A percentile compares a stretch with the other conserved stretches of the same genome.
Conservation (phyloP, 1,139 yeast species). For the Kodamaea anthophila region DNA sequence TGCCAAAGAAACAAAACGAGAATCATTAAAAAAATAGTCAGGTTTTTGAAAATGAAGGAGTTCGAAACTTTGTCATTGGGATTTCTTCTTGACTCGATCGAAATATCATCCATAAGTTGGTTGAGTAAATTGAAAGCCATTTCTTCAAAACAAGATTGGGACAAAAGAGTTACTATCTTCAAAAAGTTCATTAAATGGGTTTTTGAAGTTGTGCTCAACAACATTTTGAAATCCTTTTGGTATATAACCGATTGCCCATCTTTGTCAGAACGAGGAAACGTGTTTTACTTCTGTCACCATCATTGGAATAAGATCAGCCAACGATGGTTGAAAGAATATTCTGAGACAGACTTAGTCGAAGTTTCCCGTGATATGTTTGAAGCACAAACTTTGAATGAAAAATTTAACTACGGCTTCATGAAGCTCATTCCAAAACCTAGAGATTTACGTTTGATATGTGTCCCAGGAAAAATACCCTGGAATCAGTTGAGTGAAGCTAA, state of each 20-base stretch:
- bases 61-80: conserved; percentile 22
- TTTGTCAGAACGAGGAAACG: conserved; percentile 22
- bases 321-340: conserved; percentile 37
- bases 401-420: conserved; percentile 28
- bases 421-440: conserved; percentile 50
- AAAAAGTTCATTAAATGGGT: conserved; percentile 53
- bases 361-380: not conserved
- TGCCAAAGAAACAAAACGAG: conserved; percentile 38
- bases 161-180: conserved; percentile 27
- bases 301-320: conserved; percentile 48
- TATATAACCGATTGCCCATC: conserved; percentile 58
- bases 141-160: conserved; percentile 33
- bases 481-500: conserved; percentile 1
- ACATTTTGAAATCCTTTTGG: conserved; percentile 51
- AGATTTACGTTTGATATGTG: conserved; percentile 55
- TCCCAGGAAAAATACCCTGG: conserved; percentile 37
- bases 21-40: conserved; percentile 32
- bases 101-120: conserved; percentile 43
- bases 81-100: conserved; percentile 24
- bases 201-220: conserved; percentile 40
- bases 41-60: conserved; percentile 32
- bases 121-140: conserved; percentile 23
- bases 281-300: conserved; percentile 52
- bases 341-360: conserved; percentile 20
- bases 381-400: conserved; percentile 4